Evolutionary conservation across 768 basidiomycete genomes (phyloP).

Genomic region (Boletus patriciae): DNA sequence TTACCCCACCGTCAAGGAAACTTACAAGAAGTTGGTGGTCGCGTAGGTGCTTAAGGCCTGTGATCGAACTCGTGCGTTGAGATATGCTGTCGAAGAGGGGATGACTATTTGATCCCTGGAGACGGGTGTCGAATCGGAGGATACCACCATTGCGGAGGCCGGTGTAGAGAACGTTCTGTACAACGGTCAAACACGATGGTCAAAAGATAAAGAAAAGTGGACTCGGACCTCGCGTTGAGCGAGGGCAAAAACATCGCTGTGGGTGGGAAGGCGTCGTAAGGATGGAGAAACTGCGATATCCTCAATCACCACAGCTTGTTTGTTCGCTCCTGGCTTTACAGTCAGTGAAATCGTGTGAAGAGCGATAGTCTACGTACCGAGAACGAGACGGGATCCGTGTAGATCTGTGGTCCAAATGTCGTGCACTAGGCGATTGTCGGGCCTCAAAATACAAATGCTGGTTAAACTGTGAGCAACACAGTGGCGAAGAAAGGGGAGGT

Average conservation of each 20-base stretch:
- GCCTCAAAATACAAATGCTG: constrained; percentile 25
- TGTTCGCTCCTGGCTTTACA: constrained; percentile 48
- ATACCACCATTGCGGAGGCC: constrained; percentile 63
- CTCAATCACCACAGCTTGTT: constrained; percentile 50
- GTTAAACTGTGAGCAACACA: neutral
- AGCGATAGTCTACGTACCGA: constrained; percentile 42
- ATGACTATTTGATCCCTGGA: constrained; percentile 36
- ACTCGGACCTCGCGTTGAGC: constrained; percentile 48
- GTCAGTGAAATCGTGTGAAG: neutral
- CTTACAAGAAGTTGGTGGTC: constrained; percentile 56
- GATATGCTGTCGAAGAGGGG: constrained; percentile 42
- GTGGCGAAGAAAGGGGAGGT: neutral
- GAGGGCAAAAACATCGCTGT: constrained; percentile 67
- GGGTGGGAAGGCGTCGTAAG: constrained; percentile 46
- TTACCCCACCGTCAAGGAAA: constrained; percentile 60
- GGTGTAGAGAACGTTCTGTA: constrained; percentile 51
- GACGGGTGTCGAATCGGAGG: constrained; percentile 56
- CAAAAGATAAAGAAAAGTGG: neutral
- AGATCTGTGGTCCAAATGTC: constrained; percentile 62
- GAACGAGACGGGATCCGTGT: constrained; percentile 44
- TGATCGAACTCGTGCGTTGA: constrained; percentile 45
- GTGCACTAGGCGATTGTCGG: constrained; percentile 41
- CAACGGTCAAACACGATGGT: neutral
- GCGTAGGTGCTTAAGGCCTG: constrained; percentile 50
- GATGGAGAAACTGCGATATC: constrained; percentile 45